Conservation (phyloP, 345 rosid species). For the Dipteronia sinensis region DNA sequence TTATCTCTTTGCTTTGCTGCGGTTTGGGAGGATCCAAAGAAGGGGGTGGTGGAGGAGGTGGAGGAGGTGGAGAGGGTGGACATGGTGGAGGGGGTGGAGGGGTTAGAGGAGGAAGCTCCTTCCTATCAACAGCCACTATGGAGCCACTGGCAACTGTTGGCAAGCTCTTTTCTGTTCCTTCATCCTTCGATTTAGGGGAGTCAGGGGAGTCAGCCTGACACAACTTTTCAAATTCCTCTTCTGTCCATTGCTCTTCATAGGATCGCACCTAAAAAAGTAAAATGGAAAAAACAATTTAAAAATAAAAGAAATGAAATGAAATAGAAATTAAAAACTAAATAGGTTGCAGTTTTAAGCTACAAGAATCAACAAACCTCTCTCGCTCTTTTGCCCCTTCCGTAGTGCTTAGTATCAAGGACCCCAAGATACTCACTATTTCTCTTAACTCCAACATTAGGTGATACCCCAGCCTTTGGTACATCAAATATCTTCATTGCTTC, state of each 20-base stretch:
- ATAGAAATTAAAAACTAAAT: neutral
- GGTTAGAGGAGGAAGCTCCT: constrained; percentile 33
- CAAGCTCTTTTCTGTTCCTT: constrained; percentile 43
- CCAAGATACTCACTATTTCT: constrained; percentile 60
- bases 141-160: constrained; percentile 37
- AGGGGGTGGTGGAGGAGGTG: constrained; percentile 20
- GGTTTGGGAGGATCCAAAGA: constrained; percentile 31
- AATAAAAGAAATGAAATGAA: neutral
- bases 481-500: constrained; percentile 74
- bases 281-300: constrained; percentile 10
- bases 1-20: constrained; percentile 54
- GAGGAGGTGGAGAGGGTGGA: constrained; percentile 10
- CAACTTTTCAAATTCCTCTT: constrained; percentile 91
- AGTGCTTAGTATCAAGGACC: constrained; percentile 65
- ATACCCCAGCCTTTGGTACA: constrained; percentile 50
- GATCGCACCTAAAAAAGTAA: constrained; percentile 65
- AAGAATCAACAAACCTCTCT: constrained; percentile 73
- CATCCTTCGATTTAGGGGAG: constrained; percentile 64
- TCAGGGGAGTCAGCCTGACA: constrained; percentile 81
- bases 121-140: constrained; percentile 20
- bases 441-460: constrained; percentile 56
- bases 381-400: constrained; percentile 95
- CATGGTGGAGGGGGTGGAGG: constrained; percentile 1
- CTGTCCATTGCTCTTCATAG: constrained; percentile 91
- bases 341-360: constrained; percentile 7